Conservation (phyloP, 2,329 filamentous ascomycete genomes). For the Thelonectria olida region DNA sequence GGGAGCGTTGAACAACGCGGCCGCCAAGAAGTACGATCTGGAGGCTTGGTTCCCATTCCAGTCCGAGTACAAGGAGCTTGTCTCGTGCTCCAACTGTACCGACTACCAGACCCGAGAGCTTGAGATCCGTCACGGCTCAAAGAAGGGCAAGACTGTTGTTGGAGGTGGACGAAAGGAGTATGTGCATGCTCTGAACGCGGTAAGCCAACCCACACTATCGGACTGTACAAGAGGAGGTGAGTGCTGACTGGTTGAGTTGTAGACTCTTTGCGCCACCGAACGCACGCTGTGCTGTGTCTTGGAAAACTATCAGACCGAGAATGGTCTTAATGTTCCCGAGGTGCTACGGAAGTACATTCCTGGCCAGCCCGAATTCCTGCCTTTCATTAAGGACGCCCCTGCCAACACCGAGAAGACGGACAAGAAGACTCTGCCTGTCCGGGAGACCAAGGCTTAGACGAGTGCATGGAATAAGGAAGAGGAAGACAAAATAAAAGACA, state of each 20-base stretch:
- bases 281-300: constrained; percentile 92
- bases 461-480: constrained; percentile 3
- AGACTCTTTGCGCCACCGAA: constrained; percentile 87
- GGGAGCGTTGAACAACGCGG: constrained; percentile 83
- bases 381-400: constrained; percentile 85
- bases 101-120: constrained; percentile 96
- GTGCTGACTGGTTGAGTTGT: constrained; percentile 15
- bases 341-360: constrained; percentile 90
- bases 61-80: constrained; percentile 97
- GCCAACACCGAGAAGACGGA: constrained; percentile 64
- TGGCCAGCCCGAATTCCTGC: constrained; percentile 87
- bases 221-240: neutral
- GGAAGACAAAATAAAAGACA: constrained; percentile 25
- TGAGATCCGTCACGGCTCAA: constrained; percentile 90
- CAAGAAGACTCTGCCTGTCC: constrained; percentile 40
- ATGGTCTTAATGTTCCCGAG: constrained; percentile 84
- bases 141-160: constrained; percentile 61
- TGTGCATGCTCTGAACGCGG: constrained; percentile 88
- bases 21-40: constrained; percentile 91
- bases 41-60: constrained; percentile 98
- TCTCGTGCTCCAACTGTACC: constrained; percentile 97
- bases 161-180: constrained; percentile 90
- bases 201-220: constrained; percentile 24
- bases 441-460: constrained; percentile 39
- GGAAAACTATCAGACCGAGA: constrained; percentile 95